These are phyloP conservation scores for Nasturtium officinale DNA, from an alignment of 345 rosid species.

Conservation along the genomic window DNA sequence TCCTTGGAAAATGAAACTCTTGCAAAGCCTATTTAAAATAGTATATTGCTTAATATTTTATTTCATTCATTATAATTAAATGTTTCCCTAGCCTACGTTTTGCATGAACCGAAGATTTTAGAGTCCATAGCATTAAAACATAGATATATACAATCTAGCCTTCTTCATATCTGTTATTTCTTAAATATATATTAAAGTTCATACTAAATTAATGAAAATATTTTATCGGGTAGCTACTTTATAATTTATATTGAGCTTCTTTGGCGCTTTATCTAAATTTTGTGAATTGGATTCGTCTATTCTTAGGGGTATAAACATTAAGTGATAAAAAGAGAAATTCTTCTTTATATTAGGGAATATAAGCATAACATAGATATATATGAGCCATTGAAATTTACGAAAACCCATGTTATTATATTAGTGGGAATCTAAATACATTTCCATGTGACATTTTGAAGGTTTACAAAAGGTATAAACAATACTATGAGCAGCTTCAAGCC, in stretches of 20 bases:
- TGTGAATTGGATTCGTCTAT: slow-evolving; percentile 57
- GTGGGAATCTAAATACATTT: slow-evolving; percentile 30
- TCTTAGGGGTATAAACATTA: slow-evolving; percentile 35
- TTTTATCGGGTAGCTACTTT: slow-evolving; percentile 30
- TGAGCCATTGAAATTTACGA: neutral
- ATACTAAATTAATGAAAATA: neutral
- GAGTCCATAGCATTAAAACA: slow-evolving; percentile 3
- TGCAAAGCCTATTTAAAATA: slow-evolving; percentile 24
- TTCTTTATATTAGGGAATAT: slow-evolving; percentile 57
- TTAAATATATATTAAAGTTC: neutral
- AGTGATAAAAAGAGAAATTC: slow-evolving; percentile 45
- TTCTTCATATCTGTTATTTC: neutral
- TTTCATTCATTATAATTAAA: slow-evolving; percentile 2
- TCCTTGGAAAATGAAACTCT: slow-evolving; percentile 47
- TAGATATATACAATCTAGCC: neutral
- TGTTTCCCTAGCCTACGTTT: slow-evolving; percentile 16
- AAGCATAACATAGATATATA: slow-evolving; percentile 26
- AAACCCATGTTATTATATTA: neutral
- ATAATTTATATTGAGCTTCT: slow-evolving; percentile 40
- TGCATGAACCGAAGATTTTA: slow-evolving; percentile 23
- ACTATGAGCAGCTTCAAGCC: slow-evolving; percentile 79
- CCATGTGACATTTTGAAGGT: slow-evolving; percentile 49
- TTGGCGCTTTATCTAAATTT: slow-evolving; percentile 30
- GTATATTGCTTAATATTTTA: slow-evolving; percentile 8
- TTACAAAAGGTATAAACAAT: slow-evolving; percentile 79